Conservation (phyloP, 2,329 filamentous ascomycete species). For the Pseudogymnoascus sp. region DNA sequence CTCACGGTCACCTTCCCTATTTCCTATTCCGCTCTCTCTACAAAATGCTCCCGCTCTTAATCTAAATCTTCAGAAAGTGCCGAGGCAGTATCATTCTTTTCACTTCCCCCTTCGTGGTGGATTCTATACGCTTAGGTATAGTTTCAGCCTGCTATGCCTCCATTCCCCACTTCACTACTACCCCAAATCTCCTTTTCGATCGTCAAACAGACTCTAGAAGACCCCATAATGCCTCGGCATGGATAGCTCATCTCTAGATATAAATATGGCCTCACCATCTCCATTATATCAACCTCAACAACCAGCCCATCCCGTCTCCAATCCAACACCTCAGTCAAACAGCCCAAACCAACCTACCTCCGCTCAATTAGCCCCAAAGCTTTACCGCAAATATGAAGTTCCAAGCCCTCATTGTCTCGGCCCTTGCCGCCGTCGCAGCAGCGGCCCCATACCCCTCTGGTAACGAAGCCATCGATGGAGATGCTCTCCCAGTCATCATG, state of each 20-base stretch:
- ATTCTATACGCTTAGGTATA: background rate
- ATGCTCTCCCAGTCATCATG: background rate
- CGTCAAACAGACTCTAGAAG: background rate
- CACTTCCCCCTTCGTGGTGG: background rate
- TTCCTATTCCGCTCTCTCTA: background rate
- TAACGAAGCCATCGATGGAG: background rate
- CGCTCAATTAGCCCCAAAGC: background rate
- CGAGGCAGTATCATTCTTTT: background rate
- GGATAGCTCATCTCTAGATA: background rate
- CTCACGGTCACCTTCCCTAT: background rate
- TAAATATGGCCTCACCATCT: background rate
- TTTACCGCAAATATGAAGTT: constrained; percentile 6
- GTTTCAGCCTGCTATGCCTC: background rate
- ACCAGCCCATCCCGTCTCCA: background rate
- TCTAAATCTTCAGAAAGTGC: background rate
- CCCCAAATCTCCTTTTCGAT: background rate
- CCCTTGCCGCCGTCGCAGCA: background rate
- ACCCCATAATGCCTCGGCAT: background rate
- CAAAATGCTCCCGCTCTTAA: background rate
- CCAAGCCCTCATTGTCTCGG: background rate
- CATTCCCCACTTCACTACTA: background rate
- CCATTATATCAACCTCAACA: background rate
- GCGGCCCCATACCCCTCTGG: background rate
- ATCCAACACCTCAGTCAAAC: background rate
- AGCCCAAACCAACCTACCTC: background rate